Evolutionary conservation across 805 yeast genomes (phyloP), one percentile per base, ranked within the genome.

Genomic region (Ogataea polymorpha): DNA sequence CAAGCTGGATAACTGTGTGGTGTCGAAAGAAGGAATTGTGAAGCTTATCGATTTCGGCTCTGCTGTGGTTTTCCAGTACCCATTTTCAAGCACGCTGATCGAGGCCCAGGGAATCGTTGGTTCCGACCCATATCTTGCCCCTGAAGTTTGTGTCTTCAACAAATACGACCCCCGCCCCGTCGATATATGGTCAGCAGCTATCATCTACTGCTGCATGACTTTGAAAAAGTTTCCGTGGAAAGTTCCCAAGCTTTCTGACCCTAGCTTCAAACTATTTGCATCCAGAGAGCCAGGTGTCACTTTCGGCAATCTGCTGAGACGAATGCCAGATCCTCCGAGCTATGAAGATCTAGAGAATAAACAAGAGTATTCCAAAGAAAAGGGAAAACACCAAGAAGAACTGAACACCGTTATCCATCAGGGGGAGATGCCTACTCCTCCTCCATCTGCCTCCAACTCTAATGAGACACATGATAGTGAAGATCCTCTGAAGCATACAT

Each of bases 141-240:
- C 97, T 1, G 97, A 89, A 61, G 96, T 86, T 6, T 77, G 90
- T 48, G 85, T 87, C 8, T 83, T 86, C 59, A 71, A 79, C 51
- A 82, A 82, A 47, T 89, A 89, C 57, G 95, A 86, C 59, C 96
- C 96, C 12, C 74, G 95, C 49, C 95, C 96, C 1, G 95, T 89
- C 6, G 97, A 89, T 66, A 78, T 89, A 33, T 89, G 97, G 97
- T 86, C 96, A 6, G 80, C 80, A 24, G 96, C 96, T 7, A 87
- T 89, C 45, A 86, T 89, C 35, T 86, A 85, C 63, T 86, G 95
- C 51, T 89, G 96, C 68, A 88, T 89, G 96, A 77, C 86, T 44
- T 70, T 89, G 61, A 83, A 87, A 58, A 85, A 88, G 66, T 89
- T 89, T 66, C 96, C 96, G 7, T 89, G 96, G 96, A 88, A 87